phyloP scores from a whole-genome alignment of 2,329 filamentous ascomycete species.

The Nigrospora osmanthi region DNA sequence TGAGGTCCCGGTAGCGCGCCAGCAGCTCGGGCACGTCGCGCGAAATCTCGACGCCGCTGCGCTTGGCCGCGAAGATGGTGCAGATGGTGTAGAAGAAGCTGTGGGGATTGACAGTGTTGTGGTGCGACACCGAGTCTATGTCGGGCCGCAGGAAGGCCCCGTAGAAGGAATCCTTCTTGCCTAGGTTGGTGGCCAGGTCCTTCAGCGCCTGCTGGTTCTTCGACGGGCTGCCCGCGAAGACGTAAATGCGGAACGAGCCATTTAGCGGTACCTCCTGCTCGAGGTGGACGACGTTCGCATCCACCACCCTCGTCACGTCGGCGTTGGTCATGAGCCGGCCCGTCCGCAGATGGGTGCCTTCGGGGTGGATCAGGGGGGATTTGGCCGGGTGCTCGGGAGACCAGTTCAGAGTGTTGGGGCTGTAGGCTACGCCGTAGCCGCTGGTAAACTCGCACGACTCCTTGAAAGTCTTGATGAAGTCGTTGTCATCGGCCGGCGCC shows the following conservation, averaged over 20 bases:
- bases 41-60: constrained; percentile 64
- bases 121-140: constrained; percentile 56
- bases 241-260: constrained; percentile 77
- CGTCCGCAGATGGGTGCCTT: constrained; percentile 57
- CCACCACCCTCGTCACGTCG: constrained; percentile 77
- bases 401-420: constrained; percentile 80
- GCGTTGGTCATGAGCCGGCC: constrained; percentile 72
- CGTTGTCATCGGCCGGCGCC: constrained; percentile 50
- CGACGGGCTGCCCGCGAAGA: constrained; percentile 68
- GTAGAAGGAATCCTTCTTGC: constrained; percentile 65
- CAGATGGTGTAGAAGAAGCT: constrained; percentile 74
- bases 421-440: constrained; percentile 84
- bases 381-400: constrained; percentile 63
- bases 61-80: constrained; percentile 62
- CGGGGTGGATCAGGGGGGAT: constrained; percentile 60
- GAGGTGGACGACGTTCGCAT: constrained; percentile 83
- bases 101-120: constrained; percentile 81
- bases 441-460: constrained; percentile 87
- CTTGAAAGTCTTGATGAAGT: constrained; percentile 87
- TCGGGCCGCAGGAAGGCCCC: constrained; percentile 56
- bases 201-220: constrained; percentile 54
- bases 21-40: constrained; percentile 63
- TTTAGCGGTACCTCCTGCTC: constrained; percentile 88
- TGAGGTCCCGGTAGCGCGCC: constrained; percentile 68
- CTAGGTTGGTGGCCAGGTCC: constrained; percentile 61